Evolutionary conservation across 1,284 basidiomycete species (phyloP).

Genomic region (Vanrija sp.): DNA sequence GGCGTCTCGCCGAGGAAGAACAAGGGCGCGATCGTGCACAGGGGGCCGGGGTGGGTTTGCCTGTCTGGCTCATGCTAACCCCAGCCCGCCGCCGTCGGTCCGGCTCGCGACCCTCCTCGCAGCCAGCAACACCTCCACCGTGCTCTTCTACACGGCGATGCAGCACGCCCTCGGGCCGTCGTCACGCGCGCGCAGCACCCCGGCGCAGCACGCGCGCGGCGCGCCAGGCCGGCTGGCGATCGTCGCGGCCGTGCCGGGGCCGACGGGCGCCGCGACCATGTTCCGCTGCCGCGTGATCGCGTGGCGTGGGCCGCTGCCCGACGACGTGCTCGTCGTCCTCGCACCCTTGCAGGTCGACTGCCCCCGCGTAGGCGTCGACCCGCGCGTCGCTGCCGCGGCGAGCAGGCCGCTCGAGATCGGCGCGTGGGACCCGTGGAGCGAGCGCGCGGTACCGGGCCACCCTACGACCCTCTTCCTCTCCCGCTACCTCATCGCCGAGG

Average conservation of each 20-base stretch:
- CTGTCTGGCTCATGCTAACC: background rate
- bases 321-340: constrained; percentile 14
- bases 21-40: constrained; percentile 27
- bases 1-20: constrained; percentile 37
- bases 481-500: constrained; percentile 36
- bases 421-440: constrained; percentile 24
- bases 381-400: constrained; percentile 9
- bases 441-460: constrained; percentile 9
- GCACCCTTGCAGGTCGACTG: constrained; percentile 25
- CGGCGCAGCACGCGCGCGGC: constrained; percentile 8
- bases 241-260: background rate
- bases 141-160: constrained; percentile 41
- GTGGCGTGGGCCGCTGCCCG: constrained; percentile 2
- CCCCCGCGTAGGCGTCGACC: constrained; percentile 28
- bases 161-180: constrained; percentile 22
- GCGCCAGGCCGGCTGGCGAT: constrained; percentile 12
- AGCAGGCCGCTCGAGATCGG: constrained; percentile 24
- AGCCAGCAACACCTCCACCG: constrained; percentile 22
- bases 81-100: constrained; percentile 16
- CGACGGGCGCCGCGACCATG: constrained; percentile 21
- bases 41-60: constrained; percentile 25
- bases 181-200: constrained; percentile 5
- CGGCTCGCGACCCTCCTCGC: constrained; percentile 19
- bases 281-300: constrained; percentile 15
- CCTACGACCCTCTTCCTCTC: constrained; percentile 24